Conservation (phyloP, 2,329 filamentous ascomycete genomes). For the Paraconiothyrium sp. region DNA sequence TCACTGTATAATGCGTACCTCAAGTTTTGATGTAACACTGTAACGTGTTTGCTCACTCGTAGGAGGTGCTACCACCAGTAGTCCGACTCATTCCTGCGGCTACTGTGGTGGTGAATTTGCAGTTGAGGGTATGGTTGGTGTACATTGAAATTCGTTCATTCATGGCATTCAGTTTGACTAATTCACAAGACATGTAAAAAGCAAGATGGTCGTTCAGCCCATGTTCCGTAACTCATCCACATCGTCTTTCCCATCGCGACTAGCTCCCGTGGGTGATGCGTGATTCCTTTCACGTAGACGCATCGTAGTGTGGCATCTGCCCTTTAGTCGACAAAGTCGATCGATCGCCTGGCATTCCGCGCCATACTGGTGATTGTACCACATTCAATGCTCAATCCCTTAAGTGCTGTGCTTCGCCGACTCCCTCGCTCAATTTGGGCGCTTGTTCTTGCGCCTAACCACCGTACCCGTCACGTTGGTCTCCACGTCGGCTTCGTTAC, state of each 20-base stretch:
- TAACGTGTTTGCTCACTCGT: no score
- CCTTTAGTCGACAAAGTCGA: neutral
- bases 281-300: no score
- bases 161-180: neutral
- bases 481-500: neutral
- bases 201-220: neutral
- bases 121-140: no score
- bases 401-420: neutral
- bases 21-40: no score
- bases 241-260: no score
- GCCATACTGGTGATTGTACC: neutral
- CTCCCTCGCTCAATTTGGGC: neutral
- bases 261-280: no score
- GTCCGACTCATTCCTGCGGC: no score
- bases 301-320: no score
- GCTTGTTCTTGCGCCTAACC: conserved; percentile 3
- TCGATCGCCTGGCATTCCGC: neutral
- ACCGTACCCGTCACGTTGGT: conserved; percentile 5
- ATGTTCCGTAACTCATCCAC: neutral
- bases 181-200: neutral
- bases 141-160: neutral
- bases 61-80: no score
- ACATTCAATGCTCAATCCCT: neutral
- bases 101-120: no score
- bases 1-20: no score